A percentile compares a stretch with the other conserved stretches of the same genome.
Conservation (phyloP, 257 asterid species). For the Solanum dulcamara region DNA sequence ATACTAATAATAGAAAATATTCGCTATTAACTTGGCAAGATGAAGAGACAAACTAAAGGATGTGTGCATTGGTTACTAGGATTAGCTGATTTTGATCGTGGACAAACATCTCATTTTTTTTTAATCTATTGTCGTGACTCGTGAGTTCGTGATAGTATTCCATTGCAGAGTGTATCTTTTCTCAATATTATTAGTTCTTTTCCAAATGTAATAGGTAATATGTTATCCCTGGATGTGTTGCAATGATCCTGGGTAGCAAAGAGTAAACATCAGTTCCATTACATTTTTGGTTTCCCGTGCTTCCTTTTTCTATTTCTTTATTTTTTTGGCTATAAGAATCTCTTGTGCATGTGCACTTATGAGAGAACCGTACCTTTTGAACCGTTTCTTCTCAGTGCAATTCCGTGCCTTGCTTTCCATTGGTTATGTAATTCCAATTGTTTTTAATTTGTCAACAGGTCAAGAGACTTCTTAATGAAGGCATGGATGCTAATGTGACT, state of each 20-base stretch:
- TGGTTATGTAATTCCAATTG: not conserved
- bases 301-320: not conserved
- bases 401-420: not conserved
- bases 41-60: not conserved
- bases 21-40: not conserved
- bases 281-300: not conserved
- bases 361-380: not conserved
- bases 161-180: not conserved
- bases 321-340: not conserved
- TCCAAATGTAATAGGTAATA: not conserved
- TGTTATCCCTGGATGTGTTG: not conserved
- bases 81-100: not conserved
- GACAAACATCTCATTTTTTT: not conserved
- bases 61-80: not conserved
- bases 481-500: constrained; percentile 75
- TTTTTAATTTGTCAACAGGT: constrained; percentile 29
- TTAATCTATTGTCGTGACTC: too few relatives aligned
- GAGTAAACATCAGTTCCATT: not conserved
- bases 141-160: not conserved
- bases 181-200: not conserved
- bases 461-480: constrained; percentile 72
- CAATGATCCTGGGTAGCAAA: not conserved
- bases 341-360: not conserved
- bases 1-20: not conserved
- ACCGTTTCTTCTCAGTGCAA: not conserved